Percentiles rank a stretch among this genome's conserved stretches.
These are phyloP conservation scores for Juglanconis juglandina DNA, from an alignment of 2,329 filamentous ascomycete species.

Conservation along the genomic window DNA sequence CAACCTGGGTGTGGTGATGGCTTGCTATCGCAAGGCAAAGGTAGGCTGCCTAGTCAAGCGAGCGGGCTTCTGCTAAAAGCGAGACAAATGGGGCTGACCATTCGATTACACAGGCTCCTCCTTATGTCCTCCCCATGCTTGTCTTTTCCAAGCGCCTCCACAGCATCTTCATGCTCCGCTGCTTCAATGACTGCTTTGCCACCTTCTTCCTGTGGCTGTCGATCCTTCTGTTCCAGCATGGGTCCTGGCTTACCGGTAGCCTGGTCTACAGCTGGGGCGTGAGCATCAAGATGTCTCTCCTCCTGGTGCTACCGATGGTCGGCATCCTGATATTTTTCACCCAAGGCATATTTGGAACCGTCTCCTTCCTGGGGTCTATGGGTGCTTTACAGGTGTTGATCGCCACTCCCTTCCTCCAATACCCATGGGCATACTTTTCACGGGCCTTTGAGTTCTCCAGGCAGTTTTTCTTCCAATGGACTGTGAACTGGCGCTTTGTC, in stretches of 20 bases:
- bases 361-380: conserved; percentile 32
- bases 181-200: conserved; percentile 95
- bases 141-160: conserved; percentile 89
- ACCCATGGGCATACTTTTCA: conserved; percentile 68
- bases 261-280: conserved; percentile 74
- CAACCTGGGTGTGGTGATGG: conserved; percentile 72
- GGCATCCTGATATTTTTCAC: conserved; percentile 73
- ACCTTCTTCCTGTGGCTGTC: conserved; percentile 77
- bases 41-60: conserved; percentile 37
- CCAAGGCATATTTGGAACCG: conserved; percentile 68
- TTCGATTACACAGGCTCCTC: conserved; percentile 58
- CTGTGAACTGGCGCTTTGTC: conserved; percentile 97
- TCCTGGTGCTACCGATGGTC: conserved; percentile 79
- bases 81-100: neutral
- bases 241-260: conserved; percentile 69
- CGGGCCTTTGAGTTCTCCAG: conserved; percentile 88
- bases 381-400: conserved; percentile 57
- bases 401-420: conserved; percentile 65
- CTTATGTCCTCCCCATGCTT: conserved; percentile 82
- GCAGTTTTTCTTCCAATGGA: conserved; percentile 96
- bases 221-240: conserved; percentile 73
- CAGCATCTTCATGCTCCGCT: conserved; percentile 85
- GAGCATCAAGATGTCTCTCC: conserved; percentile 91
- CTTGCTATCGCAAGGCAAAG: conserved; percentile 73
- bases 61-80: neutral